Conservation (phyloP, 2,329 filamentous ascomycete species). For the Didymella arachidicola region DNA sequence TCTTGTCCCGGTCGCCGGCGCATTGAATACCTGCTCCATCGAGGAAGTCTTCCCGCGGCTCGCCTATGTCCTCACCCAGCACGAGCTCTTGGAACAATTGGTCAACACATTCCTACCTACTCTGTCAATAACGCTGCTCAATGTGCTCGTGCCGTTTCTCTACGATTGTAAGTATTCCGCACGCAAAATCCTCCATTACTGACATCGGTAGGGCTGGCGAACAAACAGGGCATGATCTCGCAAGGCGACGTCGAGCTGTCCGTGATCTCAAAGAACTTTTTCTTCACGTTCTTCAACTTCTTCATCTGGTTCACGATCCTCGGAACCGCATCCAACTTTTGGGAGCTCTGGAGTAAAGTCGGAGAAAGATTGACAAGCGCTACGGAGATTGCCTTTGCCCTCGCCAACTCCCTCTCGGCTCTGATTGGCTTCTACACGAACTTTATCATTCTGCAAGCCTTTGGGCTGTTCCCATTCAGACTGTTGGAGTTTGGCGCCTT, state of each 20-base stretch:
- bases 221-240: conserved; percentile 92
- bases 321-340: conserved; percentile 79
- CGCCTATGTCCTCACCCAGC: conserved; percentile 70
- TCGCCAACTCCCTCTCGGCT: conserved; percentile 77
- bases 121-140: conserved; percentile 82
- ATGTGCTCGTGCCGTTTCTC: conserved; percentile 87
- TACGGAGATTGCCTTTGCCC: conserved; percentile 74
- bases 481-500: conserved; percentile 90
- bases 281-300: conserved; percentile 99
- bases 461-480: conserved; percentile 93
- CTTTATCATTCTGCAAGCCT: conserved; percentile 89
- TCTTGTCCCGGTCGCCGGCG: conserved; percentile 77
- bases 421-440: conserved; percentile 89
- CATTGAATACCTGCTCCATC: conserved; percentile 84
- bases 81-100: conserved; percentile 75
- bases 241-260: conserved; percentile 94
- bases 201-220: conserved; percentile 68
- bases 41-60: conserved; percentile 74
- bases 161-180: conserved; percentile 75
- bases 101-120: conserved; percentile 90
- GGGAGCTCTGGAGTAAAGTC: conserved; percentile 68
- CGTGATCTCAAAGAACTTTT: conserved; percentile 97
- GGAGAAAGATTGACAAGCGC: conserved; percentile 80
- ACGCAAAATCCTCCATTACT: conserved; percentile 6
- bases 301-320: conserved; percentile 94